Percentiles rank a stretch among this genome's conserved stretches.
Evolutionary conservation across 306 rosid genomes (phyloP).

Genomic region (Citrullus colocynthis): DNA sequence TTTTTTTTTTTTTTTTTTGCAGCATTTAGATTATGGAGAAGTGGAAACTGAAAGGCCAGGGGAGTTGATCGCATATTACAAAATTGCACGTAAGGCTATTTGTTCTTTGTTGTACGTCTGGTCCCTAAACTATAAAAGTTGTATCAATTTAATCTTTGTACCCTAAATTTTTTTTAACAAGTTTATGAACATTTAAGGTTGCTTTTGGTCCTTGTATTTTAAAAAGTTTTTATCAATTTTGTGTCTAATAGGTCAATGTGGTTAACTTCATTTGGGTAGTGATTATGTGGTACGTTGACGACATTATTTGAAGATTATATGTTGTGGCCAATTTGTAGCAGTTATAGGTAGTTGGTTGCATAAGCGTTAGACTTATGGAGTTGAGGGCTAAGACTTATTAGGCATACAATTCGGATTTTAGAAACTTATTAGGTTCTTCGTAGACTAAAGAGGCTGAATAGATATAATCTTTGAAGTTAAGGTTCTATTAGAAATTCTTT

Average conservation of each 20-base stretch:
- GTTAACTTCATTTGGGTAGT: not conserved
- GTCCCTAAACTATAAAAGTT: not conserved
- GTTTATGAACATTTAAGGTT: not conserved
- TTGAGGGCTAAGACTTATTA: not conserved
- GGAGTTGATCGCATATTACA: conserved; percentile 89
- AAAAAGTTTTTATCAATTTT: not conserved
- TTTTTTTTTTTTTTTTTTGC: conserved; percentile 37
- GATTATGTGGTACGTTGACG: not conserved
- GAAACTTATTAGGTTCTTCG: not conserved
- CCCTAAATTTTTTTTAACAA: not conserved
- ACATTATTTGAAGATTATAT: not conserved
- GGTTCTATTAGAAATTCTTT: not conserved
- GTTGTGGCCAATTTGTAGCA: not conserved
- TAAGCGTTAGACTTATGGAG: not conserved
- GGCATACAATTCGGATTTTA: not conserved
- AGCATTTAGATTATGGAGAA: conserved; percentile 76
- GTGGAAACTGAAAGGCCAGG: conserved; percentile 72
- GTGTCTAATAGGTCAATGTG: not conserved
- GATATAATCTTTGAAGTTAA: not conserved
- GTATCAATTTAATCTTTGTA: not conserved
- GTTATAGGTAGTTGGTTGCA: not conserved
- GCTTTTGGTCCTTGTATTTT: not conserved
- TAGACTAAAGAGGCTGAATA: not conserved
- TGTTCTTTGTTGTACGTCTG: not conserved
- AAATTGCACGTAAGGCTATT: conserved; percentile 61